Base-by-base conservation (phyloP, 495 filamentous ascomycete genomes). In the Hamigera avellanea region DNA sequence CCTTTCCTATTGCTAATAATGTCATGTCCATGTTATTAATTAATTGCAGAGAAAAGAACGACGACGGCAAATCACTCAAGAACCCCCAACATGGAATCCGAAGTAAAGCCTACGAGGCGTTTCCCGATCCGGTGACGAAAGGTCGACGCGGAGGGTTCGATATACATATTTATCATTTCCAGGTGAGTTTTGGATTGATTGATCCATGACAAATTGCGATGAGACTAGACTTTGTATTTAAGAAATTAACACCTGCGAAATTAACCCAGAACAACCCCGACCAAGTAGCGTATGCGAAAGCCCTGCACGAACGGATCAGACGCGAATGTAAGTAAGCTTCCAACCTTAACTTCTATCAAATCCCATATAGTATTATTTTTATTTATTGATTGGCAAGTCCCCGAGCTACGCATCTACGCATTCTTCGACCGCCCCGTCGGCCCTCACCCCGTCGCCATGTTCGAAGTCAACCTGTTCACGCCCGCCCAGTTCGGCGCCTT, bases 401-500 rank as follows among this genome's bases (percentile, higher is more conserved):
- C 87, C 12, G 87, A 95, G 51, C 70, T 94, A 13, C 72, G 84
- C 28, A 79, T 93, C 46, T 94, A 94, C 54, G 61, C 56, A 2
- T 63, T 93, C 44, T 93, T 73, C 67, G 79, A 91, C 45, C 52
- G 62, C 26, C 85, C 86, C 2, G 52, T 94, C 5, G 87, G 87
- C 0, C 87, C 87, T 2, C 87, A 95, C 48, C 78, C 81, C 0
- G 59, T 84, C 0, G 83, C 76, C 31, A 95, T 95, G 87, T 73
- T 95, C 45, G 87, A 95, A 56, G 88, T 94, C 12, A 91, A 91
- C 43, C 26, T 95, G 18, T 82, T 87, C 54, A 85, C 78, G 0
- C 87, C 87, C 0, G 75, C 76, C 4, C 83, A 95, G 54, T 91
- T 93, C 45, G 86, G 86, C 2, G 87, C 86, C 0, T 89, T 94